phyloP scores from a whole-genome alignment of 2,329 filamentous ascomycete species.

The Penicillium aurantiogriseum region DNA sequence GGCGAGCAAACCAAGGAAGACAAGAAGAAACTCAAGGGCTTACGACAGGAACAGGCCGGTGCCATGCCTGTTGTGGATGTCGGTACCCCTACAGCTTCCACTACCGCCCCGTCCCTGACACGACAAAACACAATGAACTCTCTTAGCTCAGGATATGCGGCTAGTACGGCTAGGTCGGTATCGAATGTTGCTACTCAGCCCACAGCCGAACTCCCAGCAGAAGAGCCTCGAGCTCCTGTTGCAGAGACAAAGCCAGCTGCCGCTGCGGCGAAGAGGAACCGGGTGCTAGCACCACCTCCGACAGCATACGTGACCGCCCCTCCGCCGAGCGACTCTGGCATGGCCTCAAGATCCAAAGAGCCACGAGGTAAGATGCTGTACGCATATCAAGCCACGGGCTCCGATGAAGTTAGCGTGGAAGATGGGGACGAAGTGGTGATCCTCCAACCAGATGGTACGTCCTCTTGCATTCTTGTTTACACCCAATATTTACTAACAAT shows the following conservation, averaged over 20 bases:
- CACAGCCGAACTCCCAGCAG: conserved; percentile 51
- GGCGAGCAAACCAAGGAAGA: conserved; percentile 93
- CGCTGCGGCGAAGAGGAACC: conserved; percentile 54
- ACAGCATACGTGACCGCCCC: conserved; percentile 71
- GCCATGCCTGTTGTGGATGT: conserved; percentile 45
- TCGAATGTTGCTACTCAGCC: conserved; percentile 57
- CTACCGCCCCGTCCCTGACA: conserved; percentile 67
- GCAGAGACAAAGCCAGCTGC: conserved; percentile 31
- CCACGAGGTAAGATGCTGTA: conserved; percentile 88
- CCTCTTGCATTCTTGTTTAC: background rate
- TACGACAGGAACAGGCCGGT: conserved; percentile 77
- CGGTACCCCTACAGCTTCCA: conserved; percentile 36
- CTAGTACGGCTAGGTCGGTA: conserved; percentile 72
- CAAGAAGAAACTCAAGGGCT: conserved; percentile 85
- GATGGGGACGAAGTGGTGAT: conserved; percentile 77
- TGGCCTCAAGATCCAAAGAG: conserved; percentile 44
- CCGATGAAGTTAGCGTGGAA: conserved; percentile 75
- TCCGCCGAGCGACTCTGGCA: conserved; percentile 47
- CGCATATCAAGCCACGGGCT: conserved; percentile 73
- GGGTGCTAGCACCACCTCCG: conserved; percentile 85
- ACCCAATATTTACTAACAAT: conserved; percentile 10
- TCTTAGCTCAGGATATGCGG: conserved; percentile 81
- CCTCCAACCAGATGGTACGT: conserved; percentile 83
- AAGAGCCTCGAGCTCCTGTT: conserved; percentile 40
- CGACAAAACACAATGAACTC: conserved; percentile 88